A percentile compares a stretch with the other conserved stretches of the same genome.
phyloP scores from a whole-genome alignment of 2,329 filamentous ascomycete genomes.

The Calonectria crousiana region DNA sequence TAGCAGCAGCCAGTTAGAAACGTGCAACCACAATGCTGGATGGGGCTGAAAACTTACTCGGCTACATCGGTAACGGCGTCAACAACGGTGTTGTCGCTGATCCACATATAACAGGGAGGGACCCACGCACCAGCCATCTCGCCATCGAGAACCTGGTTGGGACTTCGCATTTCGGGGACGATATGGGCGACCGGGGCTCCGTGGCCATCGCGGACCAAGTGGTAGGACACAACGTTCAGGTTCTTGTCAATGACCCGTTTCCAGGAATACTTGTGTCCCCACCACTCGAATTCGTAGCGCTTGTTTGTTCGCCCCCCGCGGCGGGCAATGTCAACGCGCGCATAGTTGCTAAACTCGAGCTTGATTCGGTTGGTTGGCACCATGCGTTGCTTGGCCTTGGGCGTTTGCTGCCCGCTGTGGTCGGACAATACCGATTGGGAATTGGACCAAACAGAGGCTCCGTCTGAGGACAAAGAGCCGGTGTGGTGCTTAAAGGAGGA shows the following conservation, averaged over 20 bases:
- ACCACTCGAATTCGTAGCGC: conserved; percentile 93
- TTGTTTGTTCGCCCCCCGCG: conserved; percentile 74
- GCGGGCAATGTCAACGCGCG: conserved; percentile 85
- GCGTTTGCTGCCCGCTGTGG: conserved; percentile 37
- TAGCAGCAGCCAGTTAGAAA: conserved; percentile 55
- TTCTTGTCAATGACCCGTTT: conserved; percentile 80
- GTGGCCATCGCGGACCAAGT: conserved; percentile 77
- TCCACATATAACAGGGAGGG: conserved; percentile 90
- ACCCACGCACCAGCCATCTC: conserved; percentile 87
- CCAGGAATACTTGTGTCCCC: conserved; percentile 90
- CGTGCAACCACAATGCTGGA: background rate
- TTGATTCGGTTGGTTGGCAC: conserved; percentile 82
- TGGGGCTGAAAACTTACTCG: conserved; percentile 71
- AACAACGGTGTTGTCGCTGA: conserved; percentile 80
- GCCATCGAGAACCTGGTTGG: conserved; percentile 78
- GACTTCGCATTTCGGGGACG: conserved; percentile 81
- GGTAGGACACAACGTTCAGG: conserved; percentile 78
- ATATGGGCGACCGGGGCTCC: conserved; percentile 82
- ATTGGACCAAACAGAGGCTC: conserved; percentile 41
- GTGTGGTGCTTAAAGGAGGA: conserved; percentile 37
- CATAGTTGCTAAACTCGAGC: conserved; percentile 97
- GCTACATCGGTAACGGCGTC: conserved; percentile 81
- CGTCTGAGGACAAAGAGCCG: conserved; percentile 35
- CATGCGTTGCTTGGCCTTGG: conserved; percentile 51
- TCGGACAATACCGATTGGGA: conserved; percentile 36